A percentile compares a stretch with the other conserved stretches of the same genome.
Conservation (phyloP, 331 rosid genomes). For the Prunus yedoensis region DNA sequence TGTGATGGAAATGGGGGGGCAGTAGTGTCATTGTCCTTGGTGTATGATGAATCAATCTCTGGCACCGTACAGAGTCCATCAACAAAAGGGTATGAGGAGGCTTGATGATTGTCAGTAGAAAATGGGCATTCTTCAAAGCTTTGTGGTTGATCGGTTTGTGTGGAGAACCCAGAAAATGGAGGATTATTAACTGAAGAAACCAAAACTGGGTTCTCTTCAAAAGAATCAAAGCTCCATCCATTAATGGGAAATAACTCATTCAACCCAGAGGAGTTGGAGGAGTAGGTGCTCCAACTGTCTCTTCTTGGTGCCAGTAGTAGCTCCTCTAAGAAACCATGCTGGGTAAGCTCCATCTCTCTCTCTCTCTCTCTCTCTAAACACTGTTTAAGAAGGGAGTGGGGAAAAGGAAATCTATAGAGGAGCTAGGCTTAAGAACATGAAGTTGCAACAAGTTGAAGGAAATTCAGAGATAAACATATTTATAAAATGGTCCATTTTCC, state of each 20-base stretch:
- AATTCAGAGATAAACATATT: slow-evolving; percentile 4
- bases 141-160: slow-evolving; percentile 41
- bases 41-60: slow-evolving; percentile 28
- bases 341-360: slow-evolving; percentile 78
- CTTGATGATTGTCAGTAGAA: slow-evolving; percentile 33
- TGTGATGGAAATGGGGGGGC: slow-evolving; percentile 43
- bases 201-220: slow-evolving; percentile 56
- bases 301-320: slow-evolving; percentile 62
- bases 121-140: slow-evolving; percentile 62
- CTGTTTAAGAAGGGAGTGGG: slow-evolving; percentile 8
- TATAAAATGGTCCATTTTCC: no score
- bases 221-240: slow-evolving; percentile 63
- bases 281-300: slow-evolving; percentile 54
- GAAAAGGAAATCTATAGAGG: slow-evolving; percentile 10
- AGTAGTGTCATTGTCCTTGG: slow-evolving; percentile 18
- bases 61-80: slow-evolving; percentile 45
- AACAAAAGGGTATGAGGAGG: slow-evolving; percentile 48
- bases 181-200: slow-evolving; percentile 42
- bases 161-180: slow-evolving; percentile 49
- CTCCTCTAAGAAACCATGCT: slow-evolving; percentile 83
- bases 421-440: slow-evolving; percentile 23
- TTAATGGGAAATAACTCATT: slow-evolving; percentile 49
- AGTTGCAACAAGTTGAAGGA: slow-evolving; percentile 37
- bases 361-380: not conserved
- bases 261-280: slow-evolving; percentile 49